Percentiles rank a stretch among this genome's conserved stretches.
Evolutionary conservation across 140 eudicot genomes (phyloP).

Genomic region (Eryngium alpinum): DNA sequence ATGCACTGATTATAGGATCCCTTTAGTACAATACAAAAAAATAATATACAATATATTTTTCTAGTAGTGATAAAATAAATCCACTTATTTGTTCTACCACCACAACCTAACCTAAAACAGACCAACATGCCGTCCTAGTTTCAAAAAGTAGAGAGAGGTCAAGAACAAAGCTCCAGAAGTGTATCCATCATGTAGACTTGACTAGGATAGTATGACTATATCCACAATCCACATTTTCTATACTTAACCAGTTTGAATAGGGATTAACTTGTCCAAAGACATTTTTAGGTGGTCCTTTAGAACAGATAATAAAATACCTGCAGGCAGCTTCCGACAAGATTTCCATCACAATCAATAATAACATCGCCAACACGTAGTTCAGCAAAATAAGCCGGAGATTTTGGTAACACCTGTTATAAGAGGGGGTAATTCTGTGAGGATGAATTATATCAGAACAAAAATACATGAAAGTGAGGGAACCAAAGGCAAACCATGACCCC

Average conservation of each 20-base stretch:
- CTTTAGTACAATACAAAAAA: no score
- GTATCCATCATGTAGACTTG: no score
- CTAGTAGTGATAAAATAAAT: not conserved
- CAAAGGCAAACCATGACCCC: not conserved
- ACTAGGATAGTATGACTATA: no score
- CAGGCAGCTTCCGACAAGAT: conserved; percentile 1
- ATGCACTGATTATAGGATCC: no score
- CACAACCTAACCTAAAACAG: not conserved
- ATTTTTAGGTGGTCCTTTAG: not conserved
- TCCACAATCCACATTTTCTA: no score
- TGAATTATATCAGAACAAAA: not conserved
- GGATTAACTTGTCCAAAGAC: not conserved
- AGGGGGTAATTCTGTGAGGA: not conserved
- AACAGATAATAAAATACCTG: not conserved
- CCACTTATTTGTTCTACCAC: not conserved
- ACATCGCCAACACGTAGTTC: conserved; percentile 1
- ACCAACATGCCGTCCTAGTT: not conserved
- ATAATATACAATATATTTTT: no score
- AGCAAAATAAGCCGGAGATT: not conserved
- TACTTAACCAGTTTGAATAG: not conserved
- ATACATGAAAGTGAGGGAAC: not conserved
- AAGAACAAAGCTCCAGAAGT: not conserved
- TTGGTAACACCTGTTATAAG: not conserved
- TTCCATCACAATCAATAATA: not conserved
- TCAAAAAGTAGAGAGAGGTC: not conserved